Evolutionary conservation across 2,329 filamentous ascomycete genomes (phyloP), one percentile per base, ranked within the genome.

Genomic region (Scedosporium apiospermum): DNA sequence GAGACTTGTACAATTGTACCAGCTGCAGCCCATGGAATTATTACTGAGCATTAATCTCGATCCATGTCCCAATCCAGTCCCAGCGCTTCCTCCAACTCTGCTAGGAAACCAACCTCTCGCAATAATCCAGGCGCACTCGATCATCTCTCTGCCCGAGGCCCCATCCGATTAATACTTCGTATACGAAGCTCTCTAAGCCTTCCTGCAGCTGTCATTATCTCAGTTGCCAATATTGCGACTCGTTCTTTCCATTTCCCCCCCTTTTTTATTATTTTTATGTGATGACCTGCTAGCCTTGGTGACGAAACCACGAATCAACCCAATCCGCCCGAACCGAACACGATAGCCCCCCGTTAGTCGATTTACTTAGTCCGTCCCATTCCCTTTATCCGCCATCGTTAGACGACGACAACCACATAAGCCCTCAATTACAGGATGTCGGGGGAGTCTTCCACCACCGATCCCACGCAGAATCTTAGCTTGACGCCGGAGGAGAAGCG

Each of bases 401-500:
- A 14, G 51, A 57, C 58, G 6, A 27, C 44, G 23, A 41, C 46
- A 23, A 16, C 49, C 34, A 12, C 46, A 49, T 55, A 27, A 51
- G 57, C 34, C 49, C 53, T 42, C 60, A 23, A 58, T n/a, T 49
- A n/a, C 61, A 62, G 53, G 26, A 64, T 64, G 63, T 63, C 65
- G 42, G 65, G 63, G 60, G 63, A 64, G 65, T 63, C 64, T 49
- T 49, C 44, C 38, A 23, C 49, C n/a, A 53, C 27, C 60, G 61
- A 64, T 59, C 60, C 59, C 59, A 62, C 78, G 67, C 85, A 88
- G 66, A 89, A 88, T 75, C 84, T 96, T 69, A 96, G 96, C 78
- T 85, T 98, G 67, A 90, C 87, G 34, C 78, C 90, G 58, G 92
- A 98, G 68, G 95, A 99, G 83, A 97, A 96, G 79, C 89, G 91